Percentiles rank a stretch among this genome's conserved stretches.
These are phyloP conservation scores for Pseudohalonectria lignicola DNA, from an alignment of 2,329 filamentous ascomycete species.

Conservation along the genomic window DNA sequence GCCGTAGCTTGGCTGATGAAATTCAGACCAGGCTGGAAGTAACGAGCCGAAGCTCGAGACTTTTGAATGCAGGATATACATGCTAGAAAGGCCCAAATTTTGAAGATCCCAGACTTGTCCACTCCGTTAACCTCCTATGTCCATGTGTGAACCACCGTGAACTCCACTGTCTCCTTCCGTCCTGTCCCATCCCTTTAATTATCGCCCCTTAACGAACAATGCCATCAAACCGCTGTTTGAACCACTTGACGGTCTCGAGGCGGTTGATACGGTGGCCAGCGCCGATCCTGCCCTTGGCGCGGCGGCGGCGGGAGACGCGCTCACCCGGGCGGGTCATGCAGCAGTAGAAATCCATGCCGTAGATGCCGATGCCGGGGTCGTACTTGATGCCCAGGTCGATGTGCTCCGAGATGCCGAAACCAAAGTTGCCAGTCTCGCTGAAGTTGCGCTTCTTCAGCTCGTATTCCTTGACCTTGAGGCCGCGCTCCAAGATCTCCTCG, in stretches of 20 bases:
- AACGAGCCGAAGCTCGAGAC: background rate
- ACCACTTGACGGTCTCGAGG: slow-evolving; percentile 96
- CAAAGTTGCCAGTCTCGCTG: slow-evolving; percentile 99
- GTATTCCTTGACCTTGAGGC: slow-evolving; percentile 99
- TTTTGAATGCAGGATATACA: slow-evolving; percentile 3
- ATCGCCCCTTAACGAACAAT: slow-evolving; percentile 77
- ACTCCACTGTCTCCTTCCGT: slow-evolving; percentile 16
- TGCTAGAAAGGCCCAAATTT: slow-evolving; percentile 9
- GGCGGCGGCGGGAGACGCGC: slow-evolving; percentile 91
- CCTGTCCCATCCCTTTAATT: background rate
- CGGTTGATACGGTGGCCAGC: slow-evolving; percentile 87
- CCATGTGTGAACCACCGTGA: slow-evolving; percentile 9
- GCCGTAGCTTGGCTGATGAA: slow-evolving; percentile 52
- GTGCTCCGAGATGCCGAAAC: slow-evolving; percentile 99
- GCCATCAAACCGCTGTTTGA: slow-evolving; percentile 81
- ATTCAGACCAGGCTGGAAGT: slow-evolving; percentile 22
- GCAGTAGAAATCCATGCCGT: slow-evolving; percentile 99
- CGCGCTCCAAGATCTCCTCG: slow-evolving; percentile 99
- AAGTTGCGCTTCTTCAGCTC: slow-evolving; percentile 99
- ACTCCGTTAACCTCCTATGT: slow-evolving; percentile 4
- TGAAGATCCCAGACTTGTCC: slow-evolving; percentile 1
- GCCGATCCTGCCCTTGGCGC: slow-evolving; percentile 78
- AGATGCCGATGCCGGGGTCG: slow-evolving; percentile 95
- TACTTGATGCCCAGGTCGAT: slow-evolving; percentile 99
- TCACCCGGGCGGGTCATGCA: slow-evolving; percentile 99